Evolutionary conservation across 768 basidiomycete genomes (phyloP), one percentile per base, ranked within the genome.

Genomic region (Dendrothele bispora): DNA sequence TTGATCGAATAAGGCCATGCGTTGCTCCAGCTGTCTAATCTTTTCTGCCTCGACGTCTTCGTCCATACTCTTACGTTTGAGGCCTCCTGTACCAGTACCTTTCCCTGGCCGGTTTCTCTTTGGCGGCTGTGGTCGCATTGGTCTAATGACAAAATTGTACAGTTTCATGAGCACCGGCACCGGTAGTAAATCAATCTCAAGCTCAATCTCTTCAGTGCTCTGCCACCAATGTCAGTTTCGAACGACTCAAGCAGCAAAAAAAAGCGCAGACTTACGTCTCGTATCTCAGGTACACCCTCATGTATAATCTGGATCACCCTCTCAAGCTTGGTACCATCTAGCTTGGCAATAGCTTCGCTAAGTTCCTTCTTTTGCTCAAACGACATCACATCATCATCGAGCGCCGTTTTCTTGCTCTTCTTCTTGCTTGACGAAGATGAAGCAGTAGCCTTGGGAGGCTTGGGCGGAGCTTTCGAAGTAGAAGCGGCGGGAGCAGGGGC

Each of bases 301-400:
- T 95, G 90, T 50, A 98, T 98, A 63, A 98, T 94, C 59, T 90
- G 82, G 59, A 98, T 94, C 45, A 97, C 95, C 61, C 83, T 84
- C 67, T 92, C 88, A 51, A 98, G 70, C 62, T 88, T 88, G 43
- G 77, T 64, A 18, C 86, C 93, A 55, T 97, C 91, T 21, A 97
- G 81, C 59, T 80, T 80, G 51, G 79, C 78, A 55, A 99, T 99
- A 43, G 93, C 90, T 67, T 98, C 94, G 60, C 94, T 95, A 47
- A 99, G 73, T 62, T 98, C 93, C 69, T 97, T 94, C 86, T 99
- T 99, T 75, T 98, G 95, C 55, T 93, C 91, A 64, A 95, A 91
- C 43, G 91, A 88, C 29, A 98, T 76, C 39, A 86, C 83, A 48
- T 93, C 90, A 57, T 91, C 87, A 55, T 91, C 88, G 8, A 79